These are phyloP conservation scores for Cyclotella atomus DNA, from an alignment of 108 stramenopile species.

Conservation along the genomic window DNA sequence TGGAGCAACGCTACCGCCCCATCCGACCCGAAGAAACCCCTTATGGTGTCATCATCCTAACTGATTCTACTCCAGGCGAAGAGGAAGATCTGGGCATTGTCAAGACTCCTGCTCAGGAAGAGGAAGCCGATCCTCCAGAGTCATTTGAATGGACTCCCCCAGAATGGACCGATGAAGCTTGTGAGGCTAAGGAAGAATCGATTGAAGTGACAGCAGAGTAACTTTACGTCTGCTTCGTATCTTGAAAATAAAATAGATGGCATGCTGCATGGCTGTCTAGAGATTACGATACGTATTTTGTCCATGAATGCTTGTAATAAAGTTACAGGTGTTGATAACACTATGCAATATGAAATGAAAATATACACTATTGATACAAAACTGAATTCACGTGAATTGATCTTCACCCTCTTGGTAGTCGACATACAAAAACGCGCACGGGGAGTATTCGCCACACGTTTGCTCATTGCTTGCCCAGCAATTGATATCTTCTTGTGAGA, in stretches of 20 bases:
- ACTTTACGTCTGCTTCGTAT: not conserved
- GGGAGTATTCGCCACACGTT: not conserved
- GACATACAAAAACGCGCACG: not conserved
- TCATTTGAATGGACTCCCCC: conserved; percentile 91
- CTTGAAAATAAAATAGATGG: too few relatives aligned
- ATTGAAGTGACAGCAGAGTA: not conserved
- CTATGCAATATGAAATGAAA: not conserved
- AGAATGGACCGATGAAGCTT: conserved; percentile 4
- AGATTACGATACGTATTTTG: too few relatives aligned
- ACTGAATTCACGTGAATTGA: not conserved
- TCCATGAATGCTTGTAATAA: too few relatives aligned
- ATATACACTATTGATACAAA: too few relatives aligned
- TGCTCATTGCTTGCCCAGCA: conserved; percentile 9
- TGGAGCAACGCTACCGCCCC: conserved; percentile 84
- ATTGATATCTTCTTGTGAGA: not conserved
- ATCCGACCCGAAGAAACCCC: conserved; percentile 80
- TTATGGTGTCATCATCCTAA: conserved; percentile 85
- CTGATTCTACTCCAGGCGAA: conserved; percentile 85
- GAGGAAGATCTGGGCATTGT: conserved; percentile 87
- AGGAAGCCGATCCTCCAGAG: conserved; percentile 85
- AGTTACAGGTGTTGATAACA: not conserved
- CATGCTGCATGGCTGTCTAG: too few relatives aligned
- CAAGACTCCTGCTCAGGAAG: conserved; percentile 84
- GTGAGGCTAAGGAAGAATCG: not conserved
- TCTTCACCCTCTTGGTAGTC: not conserved